phyloP scores from a whole-genome alignment of 805 yeast species.

The Candida vartiovaarae region DNA sequence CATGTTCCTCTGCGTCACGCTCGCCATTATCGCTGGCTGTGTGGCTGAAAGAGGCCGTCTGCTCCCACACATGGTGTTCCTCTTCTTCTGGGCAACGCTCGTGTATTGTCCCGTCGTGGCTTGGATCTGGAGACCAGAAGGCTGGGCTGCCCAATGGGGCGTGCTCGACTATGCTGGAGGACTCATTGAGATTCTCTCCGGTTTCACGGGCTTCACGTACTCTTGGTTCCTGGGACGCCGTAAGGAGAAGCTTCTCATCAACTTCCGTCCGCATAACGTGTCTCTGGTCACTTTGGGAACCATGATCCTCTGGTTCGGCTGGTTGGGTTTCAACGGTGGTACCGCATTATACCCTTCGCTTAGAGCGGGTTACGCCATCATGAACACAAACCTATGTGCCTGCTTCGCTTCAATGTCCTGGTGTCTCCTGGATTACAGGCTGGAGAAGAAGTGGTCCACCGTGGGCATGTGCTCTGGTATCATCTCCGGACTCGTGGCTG shows the following conservation, averaged over 20 bases:
- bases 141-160: constrained; percentile 93
- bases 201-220: constrained; percentile 84
- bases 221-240: constrained; percentile 78
- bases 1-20: constrained; percentile 87
- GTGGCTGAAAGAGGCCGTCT: constrained; percentile 90
- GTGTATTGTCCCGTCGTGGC: constrained; percentile 93
- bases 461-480: constrained; percentile 95
- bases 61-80: constrained; percentile 73
- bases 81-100: constrained; percentile 82
- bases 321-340: constrained; percentile 95
- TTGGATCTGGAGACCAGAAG: constrained; percentile 91
- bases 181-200: constrained; percentile 89
- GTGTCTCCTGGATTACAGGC: constrained; percentile 83
- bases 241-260: constrained; percentile 65
- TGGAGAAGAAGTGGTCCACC: constrained; percentile 87
- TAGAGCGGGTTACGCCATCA: constrained; percentile 80
- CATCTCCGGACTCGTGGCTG: constrained; percentile 93
- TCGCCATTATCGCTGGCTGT: constrained; percentile 88
- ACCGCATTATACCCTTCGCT: constrained; percentile 77
- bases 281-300: constrained; percentile 89
- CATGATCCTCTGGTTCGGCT: constrained; percentile 81
- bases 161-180: constrained; percentile 97
- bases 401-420: constrained; percentile 88
- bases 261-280: constrained; percentile 92
- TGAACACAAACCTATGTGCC: constrained; percentile 88